Evolutionary conservation across 176 grass and related monocot genomes (phyloP), one percentile per base, ranked within the genome.

Genomic region (Rhynchospora tenuis): DNA sequence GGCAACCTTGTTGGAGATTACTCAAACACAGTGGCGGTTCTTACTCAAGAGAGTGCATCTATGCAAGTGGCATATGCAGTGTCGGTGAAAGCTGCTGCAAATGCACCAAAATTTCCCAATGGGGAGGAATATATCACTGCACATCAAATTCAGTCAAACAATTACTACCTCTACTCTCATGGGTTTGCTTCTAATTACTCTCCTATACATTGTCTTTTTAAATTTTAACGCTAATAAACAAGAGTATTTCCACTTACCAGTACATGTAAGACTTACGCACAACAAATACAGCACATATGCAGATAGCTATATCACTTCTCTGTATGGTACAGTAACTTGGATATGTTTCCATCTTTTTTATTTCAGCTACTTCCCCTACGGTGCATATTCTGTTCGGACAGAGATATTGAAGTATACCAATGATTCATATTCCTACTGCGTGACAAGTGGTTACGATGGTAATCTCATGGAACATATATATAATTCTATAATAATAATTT

Each of bases 11-110:
- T 84, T 80, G 63, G 74, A 4, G 56, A 87, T 45, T 84, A 86
- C 38, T 88, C 84, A 38, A 22, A 86, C 43, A 91, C 90, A 1
- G 86, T 91, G 7, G 84, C 79, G 2, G 86, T 91, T 31, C 73
- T 91, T 84, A 86, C 83, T 76, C 43, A 88, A 52, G 90, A 87
- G 2, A 84, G 86, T 76, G 86, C 84, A 31, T 86, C 90, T 0
- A 57, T 85, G 9, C 84, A 91, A 86, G 88, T 88, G 80, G 79
- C 90, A 0, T 91, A 91, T 64, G 86, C 90, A 6, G 54, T 91
- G 31, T 91, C 90, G 4, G 16, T 51, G 73, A 23, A 84, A 24
- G 86, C 57, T 17, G 86, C 84, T 52, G 44, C 64, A 10, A 74
- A 77, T 11, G 90, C 90, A 60, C 73, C 83, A 4, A 6, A 24